Evolutionary conservation across 2,329 filamentous ascomycete species (phyloP), one percentile per base, ranked within the genome.

Genomic region (Drechslera avenae): DNA sequence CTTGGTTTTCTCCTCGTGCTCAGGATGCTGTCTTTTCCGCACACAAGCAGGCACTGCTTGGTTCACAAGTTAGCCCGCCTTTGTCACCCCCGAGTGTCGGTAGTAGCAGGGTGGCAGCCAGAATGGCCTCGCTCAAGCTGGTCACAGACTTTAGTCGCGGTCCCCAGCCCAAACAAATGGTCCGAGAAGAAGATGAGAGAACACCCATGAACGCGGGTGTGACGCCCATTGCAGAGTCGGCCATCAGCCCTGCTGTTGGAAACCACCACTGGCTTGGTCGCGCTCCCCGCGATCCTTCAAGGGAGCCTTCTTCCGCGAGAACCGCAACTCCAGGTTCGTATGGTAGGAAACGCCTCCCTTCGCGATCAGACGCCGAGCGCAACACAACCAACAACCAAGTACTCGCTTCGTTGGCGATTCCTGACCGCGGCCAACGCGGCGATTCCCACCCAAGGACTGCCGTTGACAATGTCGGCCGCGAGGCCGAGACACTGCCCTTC

Each of bases 1-100:
- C 90, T 1, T 97, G 91, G 92, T 84, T 87, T 16, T 96, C 92
- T 7, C 91, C 93, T 8, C 87, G 89, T 2, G 89, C 91, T 18
- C 82, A 87, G 64, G 80, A 83, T 58, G 81, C 79, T 8, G 79
- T 81, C 44, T 78, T 82, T 69, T 58, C 82, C 72, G 60, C 86
- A 80, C 86, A 75, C 68, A 79, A 76, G 59, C 75, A 75, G 54
- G 73, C 73, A 8, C 60, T 73, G 33, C 84, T 52, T 78, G 87
- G 71, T 69, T 87, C 50, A 10, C 67, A 75, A 50, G 73, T 89
- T 5, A 88, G 89, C 67, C 86, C 88, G 13, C 83, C 89, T 2
- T 71, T 90, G n/a, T 92, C 89, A 1, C 88, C 89, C 7, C 89
- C 89, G 0, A 84, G 83, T 18, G 67, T 85, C 42, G 62, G 82